A percentile compares a stretch with the other conserved stretches of the same genome.
Conservation (phyloP, 306 rosid genomes). For the Casuarina glauca region DNA sequence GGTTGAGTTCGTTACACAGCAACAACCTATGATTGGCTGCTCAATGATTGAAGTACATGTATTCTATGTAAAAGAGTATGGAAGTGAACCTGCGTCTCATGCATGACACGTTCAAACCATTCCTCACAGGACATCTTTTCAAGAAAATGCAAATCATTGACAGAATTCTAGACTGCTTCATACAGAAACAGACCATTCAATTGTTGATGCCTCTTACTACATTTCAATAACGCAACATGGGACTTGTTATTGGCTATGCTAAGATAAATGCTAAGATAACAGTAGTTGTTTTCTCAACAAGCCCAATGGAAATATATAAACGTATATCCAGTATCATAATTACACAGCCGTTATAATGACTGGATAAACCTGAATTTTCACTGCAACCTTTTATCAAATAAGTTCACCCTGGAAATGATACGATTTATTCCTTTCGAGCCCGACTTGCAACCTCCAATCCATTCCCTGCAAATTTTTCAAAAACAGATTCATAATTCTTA, state of each 20-base stretch:
- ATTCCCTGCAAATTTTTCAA: constrained; percentile 50
- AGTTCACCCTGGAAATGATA: not conserved
- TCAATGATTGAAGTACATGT: not conserved
- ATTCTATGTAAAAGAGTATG: not conserved
- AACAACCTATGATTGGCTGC: not conserved
- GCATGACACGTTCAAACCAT: no score
- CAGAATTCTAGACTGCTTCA: not conserved
- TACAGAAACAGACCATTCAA: not conserved
- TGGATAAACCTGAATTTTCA: not conserved
- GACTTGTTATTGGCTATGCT: not conserved
- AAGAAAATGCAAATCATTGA: not conserved
- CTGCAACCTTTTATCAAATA: not conserved
- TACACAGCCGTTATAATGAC: not conserved
- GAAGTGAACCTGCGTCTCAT: no score
- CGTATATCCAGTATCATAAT: not conserved
- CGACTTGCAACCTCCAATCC: constrained; percentile 78
- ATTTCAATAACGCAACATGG: not conserved
- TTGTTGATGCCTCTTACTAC: not conserved
- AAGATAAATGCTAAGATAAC: not conserved
- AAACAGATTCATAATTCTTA: not conserved
- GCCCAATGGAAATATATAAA: not conserved
- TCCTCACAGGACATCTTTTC: not conserved
- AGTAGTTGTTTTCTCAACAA: not conserved
- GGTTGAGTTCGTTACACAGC: not conserved
- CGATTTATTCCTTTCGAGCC: not conserved